These are phyloP conservation scores for Xerocomus spinulosus DNA, from an alignment of 768 basidiomycete species.

Conservation along the genomic window DNA sequence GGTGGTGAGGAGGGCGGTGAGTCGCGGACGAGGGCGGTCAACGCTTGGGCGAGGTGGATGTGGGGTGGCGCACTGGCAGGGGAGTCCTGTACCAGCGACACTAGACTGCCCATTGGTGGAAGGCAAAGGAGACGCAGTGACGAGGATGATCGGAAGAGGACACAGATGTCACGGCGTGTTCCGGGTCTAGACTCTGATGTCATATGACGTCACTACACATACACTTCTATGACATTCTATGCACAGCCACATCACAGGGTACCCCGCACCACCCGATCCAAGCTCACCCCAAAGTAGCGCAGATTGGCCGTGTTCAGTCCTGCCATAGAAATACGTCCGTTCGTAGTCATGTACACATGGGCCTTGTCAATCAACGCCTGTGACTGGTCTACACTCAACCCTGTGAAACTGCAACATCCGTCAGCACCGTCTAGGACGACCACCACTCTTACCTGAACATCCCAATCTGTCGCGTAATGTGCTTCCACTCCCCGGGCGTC, in stretches of 20 bases:
- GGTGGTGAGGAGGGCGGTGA: slow-evolving; percentile 37
- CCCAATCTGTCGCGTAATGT: slow-evolving; percentile 93
- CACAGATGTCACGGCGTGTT: slow-evolving; percentile 24
- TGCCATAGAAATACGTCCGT: slow-evolving; percentile 94
- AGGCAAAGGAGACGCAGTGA: slow-evolving; percentile 4
- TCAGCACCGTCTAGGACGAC: slow-evolving; percentile 8
- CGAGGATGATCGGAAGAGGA: too few relatives aligned
- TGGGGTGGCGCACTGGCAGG: too few relatives aligned
- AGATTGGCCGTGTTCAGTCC: slow-evolving; percentile 81
- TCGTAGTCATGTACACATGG: slow-evolving; percentile 82
- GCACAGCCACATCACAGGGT: slow-evolving; percentile 31
- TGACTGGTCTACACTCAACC: slow-evolving; percentile 63
- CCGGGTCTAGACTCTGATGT: slow-evolving; percentile 33
- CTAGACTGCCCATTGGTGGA: slow-evolving; percentile 29
- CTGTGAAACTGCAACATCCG: slow-evolving; percentile 63
- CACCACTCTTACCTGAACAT: slow-evolving; percentile 77
- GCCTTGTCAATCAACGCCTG: slow-evolving; percentile 62
- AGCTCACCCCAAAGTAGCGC: slow-evolving; percentile 62
- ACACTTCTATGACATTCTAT: slow-evolving; percentile 1
- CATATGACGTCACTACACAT: slow-evolving; percentile 28
- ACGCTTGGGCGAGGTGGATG: slow-evolving; percentile 31
- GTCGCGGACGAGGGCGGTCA: slow-evolving; percentile 27
- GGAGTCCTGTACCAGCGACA: slow-evolving; percentile 31
- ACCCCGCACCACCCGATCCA: slow-evolving; percentile 65
- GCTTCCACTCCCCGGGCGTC: slow-evolving; percentile 94